Base-by-base conservation (phyloP, 2,329 filamentous ascomycete species). In the Stagonosporopsis vannaccii region DNA sequence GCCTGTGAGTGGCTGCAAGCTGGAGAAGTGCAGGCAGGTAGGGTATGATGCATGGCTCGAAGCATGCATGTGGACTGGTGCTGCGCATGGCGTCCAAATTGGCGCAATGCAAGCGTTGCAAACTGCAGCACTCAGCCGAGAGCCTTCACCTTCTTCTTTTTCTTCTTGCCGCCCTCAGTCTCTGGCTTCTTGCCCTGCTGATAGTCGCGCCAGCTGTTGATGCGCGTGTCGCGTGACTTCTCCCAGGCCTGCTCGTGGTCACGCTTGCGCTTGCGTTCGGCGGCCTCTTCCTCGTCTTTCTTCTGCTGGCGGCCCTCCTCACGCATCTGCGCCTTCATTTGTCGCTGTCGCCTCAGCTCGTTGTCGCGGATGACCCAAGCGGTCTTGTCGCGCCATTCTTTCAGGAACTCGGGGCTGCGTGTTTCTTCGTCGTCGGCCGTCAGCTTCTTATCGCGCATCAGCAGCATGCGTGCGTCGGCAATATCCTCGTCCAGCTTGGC, bases 211-310 rank as follows among this genome's bases (percentile, higher is more conserved):
- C 95, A 99, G 76, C 90, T 97, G 63, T 88, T 91, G 77, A 99
- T 98, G 63, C 95, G 85, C 78, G 92, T 85, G 58, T 99, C 95
- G 42, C 95, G 82, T 23, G 90, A 96, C 71, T 91, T 88, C 81
- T 99, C 95, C 95, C 95, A 99, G 61, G 93, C 90, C 79, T 95
- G 87, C 64, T 98, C 92, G 75, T 95, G 91, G 73, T 98, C 92
- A 58, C 95, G 84, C 85, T 82, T 82, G 55, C 80, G 65, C 75
- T 82, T 82, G 53, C 79, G 69, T 68, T 80, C 80, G 32, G 94
- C 92, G 9, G 90, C 59, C 79, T 97, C 94, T 67, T 92, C 90
- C 20, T 99, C 95, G 69, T 88, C 88, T 74, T 90, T 90, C 72
- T 87, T 86, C 83, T 96, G 88, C 80, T 95, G 89, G 51, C 95